These are phyloP conservation scores for Ceriops tagal DNA, from an alignment of 345 rosid species.

Conservation along the genomic window DNA sequence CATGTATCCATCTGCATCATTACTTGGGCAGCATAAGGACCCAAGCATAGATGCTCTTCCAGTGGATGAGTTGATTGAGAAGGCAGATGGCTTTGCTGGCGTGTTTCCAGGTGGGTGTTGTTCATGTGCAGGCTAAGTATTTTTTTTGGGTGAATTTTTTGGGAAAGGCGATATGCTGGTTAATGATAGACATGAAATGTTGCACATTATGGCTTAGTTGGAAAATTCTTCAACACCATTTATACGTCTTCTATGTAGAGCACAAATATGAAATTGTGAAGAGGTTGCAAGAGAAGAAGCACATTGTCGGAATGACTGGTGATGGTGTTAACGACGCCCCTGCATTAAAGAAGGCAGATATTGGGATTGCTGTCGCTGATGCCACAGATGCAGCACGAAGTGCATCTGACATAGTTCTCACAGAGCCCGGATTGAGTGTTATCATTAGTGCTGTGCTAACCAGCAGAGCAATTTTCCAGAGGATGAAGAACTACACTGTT, in stretches of 20 bases:
- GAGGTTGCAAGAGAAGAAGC: constrained; percentile 83
- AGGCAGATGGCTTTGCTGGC: constrained; percentile 93
- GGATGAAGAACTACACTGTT: constrained; percentile 95
- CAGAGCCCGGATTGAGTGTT: constrained; percentile 90
- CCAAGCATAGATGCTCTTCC: constrained; percentile 60
- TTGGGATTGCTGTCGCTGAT: constrained; percentile 92
- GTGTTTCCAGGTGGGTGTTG: constrained; percentile 75
- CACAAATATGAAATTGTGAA: constrained; percentile 94
- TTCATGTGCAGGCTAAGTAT: not conserved
- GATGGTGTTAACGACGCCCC: constrained; percentile 99
- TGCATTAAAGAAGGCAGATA: constrained; percentile 90
- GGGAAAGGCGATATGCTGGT: too few species aligned
- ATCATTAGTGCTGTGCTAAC: constrained; percentile 87
- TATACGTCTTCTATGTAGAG: constrained; percentile 34
- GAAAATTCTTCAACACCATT: not conserved
- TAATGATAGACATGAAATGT: too few species aligned
- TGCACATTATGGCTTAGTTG: too few species aligned
- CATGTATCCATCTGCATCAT: constrained; percentile 88
- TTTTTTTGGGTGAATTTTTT: too few species aligned
- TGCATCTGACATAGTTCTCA: constrained; percentile 70
- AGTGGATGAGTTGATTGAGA: constrained; percentile 79
- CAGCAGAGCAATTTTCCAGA: constrained; percentile 82
- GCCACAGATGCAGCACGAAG: constrained; percentile 89
- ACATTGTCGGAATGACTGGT: constrained; percentile 92
- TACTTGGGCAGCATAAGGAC: constrained; percentile 74